Conservation (phyloP, 1,284 basidiomycete species). For the Microbotryum scabiosae region DNA sequence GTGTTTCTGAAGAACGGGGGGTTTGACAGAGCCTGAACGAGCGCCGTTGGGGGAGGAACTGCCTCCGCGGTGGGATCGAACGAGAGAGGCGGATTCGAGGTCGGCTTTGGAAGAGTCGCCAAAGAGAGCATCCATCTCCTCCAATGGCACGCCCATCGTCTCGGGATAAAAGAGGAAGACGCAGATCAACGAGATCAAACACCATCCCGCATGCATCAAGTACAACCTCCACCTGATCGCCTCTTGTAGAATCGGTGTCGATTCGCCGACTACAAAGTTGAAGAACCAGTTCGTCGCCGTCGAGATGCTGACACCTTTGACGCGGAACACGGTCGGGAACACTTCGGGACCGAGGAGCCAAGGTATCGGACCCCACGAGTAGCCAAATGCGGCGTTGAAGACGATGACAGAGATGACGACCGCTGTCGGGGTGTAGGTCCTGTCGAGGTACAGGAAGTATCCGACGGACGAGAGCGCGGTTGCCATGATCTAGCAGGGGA, state of each 20-base stretch:
- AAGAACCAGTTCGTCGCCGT: constrained; percentile 68
- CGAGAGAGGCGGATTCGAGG: neutral
- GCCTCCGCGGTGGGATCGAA: neutral
- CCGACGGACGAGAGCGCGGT: constrained; percentile 67
- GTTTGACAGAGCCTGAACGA: constrained; percentile 12
- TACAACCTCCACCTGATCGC: constrained; percentile 86
- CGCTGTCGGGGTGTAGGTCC: constrained; percentile 56
- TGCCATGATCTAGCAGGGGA: constrained; percentile 55
- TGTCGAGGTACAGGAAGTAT: constrained; percentile 86
- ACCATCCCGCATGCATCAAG: constrained; percentile 70
- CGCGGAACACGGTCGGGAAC: constrained; percentile 78
- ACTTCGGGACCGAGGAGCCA: constrained; percentile 67
- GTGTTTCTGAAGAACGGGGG: constrained; percentile 11
- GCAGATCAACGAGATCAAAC: constrained; percentile 20
- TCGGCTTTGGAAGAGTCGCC: constrained; percentile 10
- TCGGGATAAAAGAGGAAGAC: constrained; percentile 54
- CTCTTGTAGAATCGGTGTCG: constrained; percentile 82
- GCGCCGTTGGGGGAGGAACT: constrained; percentile 9
- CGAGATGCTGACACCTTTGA: constrained; percentile 88
- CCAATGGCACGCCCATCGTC: constrained; percentile 46
- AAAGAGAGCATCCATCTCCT: constrained; percentile 44
- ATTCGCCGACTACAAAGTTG: constrained; percentile 76
- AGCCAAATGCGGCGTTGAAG: constrained; percentile 90
- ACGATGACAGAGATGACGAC: constrained; percentile 87
- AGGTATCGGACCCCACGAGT: constrained; percentile 62